Base-by-base conservation (phyloP, 768 basidiomycete species). In the Podaxis carcinomalis region DNA sequence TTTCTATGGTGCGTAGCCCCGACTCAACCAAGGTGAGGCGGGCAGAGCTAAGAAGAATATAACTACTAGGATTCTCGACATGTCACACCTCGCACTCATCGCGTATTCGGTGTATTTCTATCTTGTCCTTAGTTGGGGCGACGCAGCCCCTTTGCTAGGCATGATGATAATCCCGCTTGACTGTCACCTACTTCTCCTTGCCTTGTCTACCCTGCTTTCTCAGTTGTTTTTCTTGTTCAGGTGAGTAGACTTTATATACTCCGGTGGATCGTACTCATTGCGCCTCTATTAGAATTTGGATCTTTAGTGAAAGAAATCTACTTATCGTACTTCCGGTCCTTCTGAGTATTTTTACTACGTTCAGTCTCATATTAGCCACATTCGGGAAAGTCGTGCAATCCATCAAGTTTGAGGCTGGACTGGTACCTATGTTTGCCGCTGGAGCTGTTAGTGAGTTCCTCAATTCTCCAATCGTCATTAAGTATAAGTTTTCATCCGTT, bases 91-190 rank as follows among this genome's bases (percentile, higher is more conserved):
- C 7, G 21, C 61, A 4, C 52, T 68, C 16, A 64, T 69, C 25
- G 62, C 61, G 21, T 61, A 69, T 39, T 28, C 67, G 6, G 40
- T 51, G 19, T 69, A 68, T 42, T 59, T 66, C 49, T 69, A 68
- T 47, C 68, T 69, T 42, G 57, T 69, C 54, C 21, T 37, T 40
- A 60, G 57, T 46, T 68, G 66, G 61, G 68, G 65, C 10, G 54
- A 66, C 40, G 16, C 32, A 1, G 42, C 28, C 5, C 60, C 57
- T 1, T 60, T 68, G 4, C 16, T 27, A 5, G 36, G 44, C 21
- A 39, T 23, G 7, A 23, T 64, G 28, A 65, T 64, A 13, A 23
- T 37, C 11, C 47, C 37, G 23, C 57, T 66, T 19, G 49, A 61
- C 49, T 36, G 59, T 16, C 67, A 68, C 46, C 28, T 68, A 11